phyloP scores from a whole-genome alignment of 805 yeast genomes.

The Dipodascus geniculatus region DNA sequence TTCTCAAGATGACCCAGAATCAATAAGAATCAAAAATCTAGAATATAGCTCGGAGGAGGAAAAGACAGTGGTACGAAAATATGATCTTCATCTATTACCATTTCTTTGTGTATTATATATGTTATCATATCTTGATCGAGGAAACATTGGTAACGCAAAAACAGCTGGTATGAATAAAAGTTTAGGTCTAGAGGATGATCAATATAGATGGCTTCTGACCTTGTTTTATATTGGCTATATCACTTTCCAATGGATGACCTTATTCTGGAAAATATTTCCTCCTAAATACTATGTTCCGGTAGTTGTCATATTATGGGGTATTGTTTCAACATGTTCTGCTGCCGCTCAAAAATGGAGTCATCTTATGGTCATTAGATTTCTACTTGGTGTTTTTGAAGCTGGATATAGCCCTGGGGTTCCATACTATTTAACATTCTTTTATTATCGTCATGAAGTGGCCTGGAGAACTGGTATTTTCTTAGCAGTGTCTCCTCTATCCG shows the following conservation, averaged over 20 bases:
- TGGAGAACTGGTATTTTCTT: slow-evolving; percentile 30
- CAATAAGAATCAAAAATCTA: neutral
- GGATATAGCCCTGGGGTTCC: slow-evolving; percentile 33
- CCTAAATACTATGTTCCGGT: slow-evolving; percentile 33
- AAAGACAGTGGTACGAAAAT: slow-evolving; percentile 23
- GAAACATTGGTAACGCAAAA: slow-evolving; percentile 43
- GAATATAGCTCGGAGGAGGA: slow-evolving; percentile 14
- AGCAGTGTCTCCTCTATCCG: slow-evolving; percentile 28
- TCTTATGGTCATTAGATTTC: slow-evolving; percentile 34
- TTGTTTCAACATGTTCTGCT: slow-evolving; percentile 37
- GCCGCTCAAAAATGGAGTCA: slow-evolving; percentile 34
- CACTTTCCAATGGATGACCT: slow-evolving; percentile 36
- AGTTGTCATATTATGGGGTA: slow-evolving; percentile 42
- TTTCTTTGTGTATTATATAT: slow-evolving; percentile 36
- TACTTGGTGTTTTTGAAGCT: slow-evolving; percentile 33
- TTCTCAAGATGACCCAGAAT: neutral
- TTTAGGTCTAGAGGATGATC: slow-evolving; percentile 29
- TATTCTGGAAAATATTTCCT: slow-evolving; percentile 35
- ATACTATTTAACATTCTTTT: slow-evolving; percentile 30
- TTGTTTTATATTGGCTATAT: slow-evolving; percentile 39
- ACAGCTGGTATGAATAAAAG: slow-evolving; percentile 38
- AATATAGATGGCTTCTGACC: slow-evolving; percentile 36
- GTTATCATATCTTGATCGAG: slow-evolving; percentile 39
- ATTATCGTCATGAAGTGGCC: slow-evolving; percentile 28
- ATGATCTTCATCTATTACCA: slow-evolving; percentile 34